A percentile compares a stretch with the other conserved stretches of the same genome.
Evolutionary conservation across 1,284 basidiomycete species (phyloP).

Genomic region (Wolfiporia cocos): DNA sequence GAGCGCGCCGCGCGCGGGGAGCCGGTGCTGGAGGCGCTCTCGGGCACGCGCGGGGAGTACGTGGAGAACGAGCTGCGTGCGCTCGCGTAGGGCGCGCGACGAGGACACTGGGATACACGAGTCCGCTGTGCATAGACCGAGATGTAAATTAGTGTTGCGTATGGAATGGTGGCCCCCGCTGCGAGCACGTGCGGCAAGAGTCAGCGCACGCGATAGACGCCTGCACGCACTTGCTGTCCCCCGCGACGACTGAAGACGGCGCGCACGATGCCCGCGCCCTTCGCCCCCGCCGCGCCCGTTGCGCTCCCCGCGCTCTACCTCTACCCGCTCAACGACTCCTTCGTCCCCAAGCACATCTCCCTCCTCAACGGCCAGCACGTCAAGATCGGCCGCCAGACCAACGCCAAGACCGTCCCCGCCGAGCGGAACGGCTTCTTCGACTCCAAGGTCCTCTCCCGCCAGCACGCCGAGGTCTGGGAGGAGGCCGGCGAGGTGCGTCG

Average conservation of each 20-base stretch:
- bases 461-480: conserved; percentile 98
- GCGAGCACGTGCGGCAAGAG: conserved; percentile 3
- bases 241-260: conserved; percentile 26
- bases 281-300: conserved; percentile 22
- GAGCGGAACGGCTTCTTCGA: conserved; percentile 98
- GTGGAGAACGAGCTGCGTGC: conserved; percentile 10
- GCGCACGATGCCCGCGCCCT: conserved; percentile 29
- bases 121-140: no score
- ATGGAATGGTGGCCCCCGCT: no score
- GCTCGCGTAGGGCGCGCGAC: no score
- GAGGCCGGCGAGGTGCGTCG: conserved; percentile 73
- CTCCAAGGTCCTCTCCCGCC: conserved; percentile 91
- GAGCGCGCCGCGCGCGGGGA: conserved; percentile 7
- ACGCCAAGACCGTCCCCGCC: conserved; percentile 91
- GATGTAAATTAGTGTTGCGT: no score
- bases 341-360: conserved; percentile 93
- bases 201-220: neutral
- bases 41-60: conserved; percentile 11
- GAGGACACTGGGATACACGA: no score
- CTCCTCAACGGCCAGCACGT: conserved; percentile 68
- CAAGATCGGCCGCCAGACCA: conserved; percentile 98
- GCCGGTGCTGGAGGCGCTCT: conserved; percentile 10
- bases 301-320: conserved; percentile 77
- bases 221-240: conserved; percentile 12
- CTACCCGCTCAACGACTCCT: conserved; percentile 95